A percentile compares a stretch with the other conserved stretches of the same genome.
Evolutionary conservation across 257 asterid species (phyloP).

Genomic region (Nicotiana tabacum): DNA sequence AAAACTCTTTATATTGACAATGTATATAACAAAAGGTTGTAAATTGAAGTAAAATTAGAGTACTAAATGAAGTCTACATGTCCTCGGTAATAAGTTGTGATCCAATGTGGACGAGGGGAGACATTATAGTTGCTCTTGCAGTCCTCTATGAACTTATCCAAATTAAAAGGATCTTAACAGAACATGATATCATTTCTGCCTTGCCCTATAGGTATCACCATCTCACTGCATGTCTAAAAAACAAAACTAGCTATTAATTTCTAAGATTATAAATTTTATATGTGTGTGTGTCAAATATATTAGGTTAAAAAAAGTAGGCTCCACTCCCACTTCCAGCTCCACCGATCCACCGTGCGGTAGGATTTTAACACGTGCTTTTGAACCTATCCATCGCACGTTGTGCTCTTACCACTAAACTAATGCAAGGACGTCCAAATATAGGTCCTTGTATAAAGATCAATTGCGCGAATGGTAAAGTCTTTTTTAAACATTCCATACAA

Average conservation of each 20-base stretch:
- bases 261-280: neutral
- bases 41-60: neutral
- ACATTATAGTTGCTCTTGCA: constrained; percentile 28
- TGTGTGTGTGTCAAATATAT: too few relatives aligned
- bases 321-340: too few relatives aligned
- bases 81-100: constrained; percentile 43
- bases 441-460: too few relatives aligned
- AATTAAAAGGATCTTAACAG: constrained; percentile 23
- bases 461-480: too few relatives aligned
- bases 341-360: too few relatives aligned
- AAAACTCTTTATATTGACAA: too few relatives aligned
- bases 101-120: constrained; percentile 40
- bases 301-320: too few relatives aligned
- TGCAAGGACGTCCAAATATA: too few relatives aligned
- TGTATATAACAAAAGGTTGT: neutral
- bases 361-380: too few relatives aligned
- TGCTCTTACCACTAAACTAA: too few relatives aligned
- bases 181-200: constrained; percentile 32
- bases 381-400: too few relatives aligned
- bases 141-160: neutral
- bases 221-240: constrained; percentile 34
- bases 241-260: neutral
- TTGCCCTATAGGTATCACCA: constrained; percentile 33
- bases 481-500: too few relatives aligned
- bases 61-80: constrained; percentile 17